Percentiles rank a stretch among this genome's conserved stretches.
Conservation (phyloP, 2,329 filamentous ascomycete species). For the Ambrosiella beaveri region DNA sequence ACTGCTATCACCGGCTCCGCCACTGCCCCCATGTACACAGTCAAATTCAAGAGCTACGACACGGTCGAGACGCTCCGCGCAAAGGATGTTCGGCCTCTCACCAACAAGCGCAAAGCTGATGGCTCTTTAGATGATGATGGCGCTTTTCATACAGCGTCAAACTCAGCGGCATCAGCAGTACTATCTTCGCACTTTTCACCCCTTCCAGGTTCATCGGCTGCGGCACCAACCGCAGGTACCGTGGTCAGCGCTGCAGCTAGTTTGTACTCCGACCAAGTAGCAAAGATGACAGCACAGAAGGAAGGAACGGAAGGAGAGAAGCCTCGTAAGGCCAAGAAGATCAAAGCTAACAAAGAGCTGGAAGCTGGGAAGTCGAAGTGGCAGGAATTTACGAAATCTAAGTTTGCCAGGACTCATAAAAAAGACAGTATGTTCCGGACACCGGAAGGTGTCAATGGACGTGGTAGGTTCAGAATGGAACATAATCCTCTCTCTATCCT, state of each 20-base stretch:
- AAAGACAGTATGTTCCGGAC: conserved; percentile 97
- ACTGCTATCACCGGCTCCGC: conserved; percentile 84
- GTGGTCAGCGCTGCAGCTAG: conserved; percentile 40
- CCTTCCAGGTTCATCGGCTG: conserved; percentile 12
- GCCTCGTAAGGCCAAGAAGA: conserved; percentile 67
- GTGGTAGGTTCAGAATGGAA: conserved; percentile 41
- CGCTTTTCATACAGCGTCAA: conserved; percentile 22
- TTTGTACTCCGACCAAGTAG: conserved; percentile 34
- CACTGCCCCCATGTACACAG: conserved; percentile 80
- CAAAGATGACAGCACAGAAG: conserved; percentile 41
- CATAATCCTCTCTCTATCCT: not conserved
- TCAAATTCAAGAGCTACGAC: conserved; percentile 86
- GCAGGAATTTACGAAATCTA: conserved; percentile 82
- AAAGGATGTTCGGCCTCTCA: conserved; percentile 67
- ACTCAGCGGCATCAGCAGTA: conserved; percentile 16
- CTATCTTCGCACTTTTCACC: conserved; percentile 8
- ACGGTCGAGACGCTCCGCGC: conserved; percentile 66
- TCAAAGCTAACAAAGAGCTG: conserved; percentile 77
- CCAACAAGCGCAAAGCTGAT: conserved; percentile 76
- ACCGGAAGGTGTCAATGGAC: conserved; percentile 65
- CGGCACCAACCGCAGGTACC: conserved; percentile 23
- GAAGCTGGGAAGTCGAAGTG: conserved; percentile 86
- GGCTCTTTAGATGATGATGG: conserved; percentile 39
- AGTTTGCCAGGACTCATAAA: conserved; percentile 48
- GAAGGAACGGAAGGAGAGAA: conserved; percentile 46